Percentiles rank a stretch among this genome's conserved stretches.
Conservation (phyloP, 2,329 filamentous ascomycete species). For the Tolypocladium album region DNA sequence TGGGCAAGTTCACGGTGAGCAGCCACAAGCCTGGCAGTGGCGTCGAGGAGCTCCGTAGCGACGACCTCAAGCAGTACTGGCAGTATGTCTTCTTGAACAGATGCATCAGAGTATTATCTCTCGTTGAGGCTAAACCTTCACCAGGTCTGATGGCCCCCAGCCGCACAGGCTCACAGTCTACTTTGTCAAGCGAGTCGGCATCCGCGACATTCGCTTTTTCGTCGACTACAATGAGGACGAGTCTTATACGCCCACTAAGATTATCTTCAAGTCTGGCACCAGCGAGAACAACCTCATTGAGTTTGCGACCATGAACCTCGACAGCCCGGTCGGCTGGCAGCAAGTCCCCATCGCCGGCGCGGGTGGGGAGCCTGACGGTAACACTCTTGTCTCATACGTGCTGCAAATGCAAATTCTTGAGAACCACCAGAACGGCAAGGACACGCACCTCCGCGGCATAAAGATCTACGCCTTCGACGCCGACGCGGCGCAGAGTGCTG, state of each 20-base stretch:
- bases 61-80: constrained; percentile 67
- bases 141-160: constrained; percentile 70
- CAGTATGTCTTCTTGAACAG: constrained; percentile 42
- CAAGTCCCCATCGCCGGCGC: constrained; percentile 56
- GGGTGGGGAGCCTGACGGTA: constrained; percentile 52
- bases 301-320: constrained; percentile 71
- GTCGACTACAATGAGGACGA: constrained; percentile 91
- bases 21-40: constrained; percentile 73
- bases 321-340: constrained; percentile 80
- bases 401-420: constrained; percentile 85
- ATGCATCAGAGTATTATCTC: background rate
- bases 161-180: constrained; percentile 76
- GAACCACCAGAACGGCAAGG: constrained; percentile 98
- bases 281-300: constrained; percentile 86
- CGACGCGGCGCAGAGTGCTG: constrained; percentile 31
- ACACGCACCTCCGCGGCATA: constrained; percentile 90
- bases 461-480: constrained; percentile 64
- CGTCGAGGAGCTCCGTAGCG: constrained; percentile 63
- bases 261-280: constrained; percentile 79
- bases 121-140: background rate
- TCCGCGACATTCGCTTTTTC: constrained; percentile 68
- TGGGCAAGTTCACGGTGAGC: constrained; percentile 75
- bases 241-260: constrained; percentile 91
- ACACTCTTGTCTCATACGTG: constrained; percentile 76
- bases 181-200: constrained; percentile 73